Evolutionary conservation across 2,329 filamentous ascomycete genomes (phyloP).

Genomic region (Alternaria sp.): DNA sequence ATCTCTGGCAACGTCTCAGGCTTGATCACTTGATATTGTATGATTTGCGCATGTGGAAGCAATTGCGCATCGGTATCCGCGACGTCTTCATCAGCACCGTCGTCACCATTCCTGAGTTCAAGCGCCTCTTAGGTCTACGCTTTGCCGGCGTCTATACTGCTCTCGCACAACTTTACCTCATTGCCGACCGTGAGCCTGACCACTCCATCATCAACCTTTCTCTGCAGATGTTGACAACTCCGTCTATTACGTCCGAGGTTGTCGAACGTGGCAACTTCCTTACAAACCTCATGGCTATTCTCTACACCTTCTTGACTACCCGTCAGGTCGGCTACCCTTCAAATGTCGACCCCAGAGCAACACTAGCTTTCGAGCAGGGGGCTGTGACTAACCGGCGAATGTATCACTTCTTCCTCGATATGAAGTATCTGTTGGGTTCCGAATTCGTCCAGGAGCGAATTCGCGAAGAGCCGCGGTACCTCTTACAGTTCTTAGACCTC

Average conservation of each 20-base stretch:
- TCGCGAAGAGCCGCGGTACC: slow-evolving; percentile 81
- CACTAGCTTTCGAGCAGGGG: slow-evolving; percentile 90
- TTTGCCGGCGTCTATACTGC: slow-evolving; percentile 95
- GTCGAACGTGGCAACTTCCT: slow-evolving; percentile 95
- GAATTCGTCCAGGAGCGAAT: slow-evolving; percentile 86
- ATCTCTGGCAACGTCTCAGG: slow-evolving; percentile 86
- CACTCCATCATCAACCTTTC: slow-evolving; percentile 99
- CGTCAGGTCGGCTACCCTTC: slow-evolving; percentile 93
- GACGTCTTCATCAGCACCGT: slow-evolving; percentile 97
- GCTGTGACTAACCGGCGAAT: slow-evolving; percentile 94
- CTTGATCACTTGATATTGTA: slow-evolving; percentile 95
- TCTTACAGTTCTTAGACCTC: slow-evolving; percentile 92
- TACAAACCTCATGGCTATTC: slow-evolving; percentile 91
- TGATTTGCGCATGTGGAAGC: slow-evolving; percentile 96
- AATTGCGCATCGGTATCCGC: slow-evolving; percentile 84
- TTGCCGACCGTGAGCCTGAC: slow-evolving; percentile 94
- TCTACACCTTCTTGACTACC: slow-evolving; percentile 96
- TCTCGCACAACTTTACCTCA: slow-evolving; percentile 90
- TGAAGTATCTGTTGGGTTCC: slow-evolving; percentile 88
- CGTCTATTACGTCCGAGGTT: slow-evolving; percentile 94
- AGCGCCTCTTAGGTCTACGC: slow-evolving; percentile 88
- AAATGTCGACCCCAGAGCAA: slow-evolving; percentile 84
- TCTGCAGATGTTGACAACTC: slow-evolving; percentile 93
- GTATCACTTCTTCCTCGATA: slow-evolving; percentile 96
- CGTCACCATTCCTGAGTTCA: slow-evolving; percentile 94